Base-by-base conservation (phyloP, 2,329 filamentous ascomycete genomes). In the Colletotrichum tropicale region DNA sequence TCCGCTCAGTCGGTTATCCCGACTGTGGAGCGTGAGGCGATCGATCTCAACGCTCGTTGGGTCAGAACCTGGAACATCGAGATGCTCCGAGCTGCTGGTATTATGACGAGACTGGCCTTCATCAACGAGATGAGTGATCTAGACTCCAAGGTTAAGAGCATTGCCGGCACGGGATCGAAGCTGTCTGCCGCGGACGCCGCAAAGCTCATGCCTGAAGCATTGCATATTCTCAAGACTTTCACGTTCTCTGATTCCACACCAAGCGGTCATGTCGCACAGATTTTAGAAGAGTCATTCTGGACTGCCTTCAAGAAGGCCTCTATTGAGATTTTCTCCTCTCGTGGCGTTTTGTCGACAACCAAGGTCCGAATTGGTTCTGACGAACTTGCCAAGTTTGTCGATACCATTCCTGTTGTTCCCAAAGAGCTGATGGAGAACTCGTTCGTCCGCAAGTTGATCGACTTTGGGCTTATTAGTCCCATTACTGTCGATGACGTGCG, bases 271-370 rank as follows among this genome's bases (percentile, higher is more conserved):
- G 94, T 98, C 24, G 95, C 96, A 0, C 92, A 95, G 81, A 94
- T 95, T 76, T 95, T 99, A 69, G 96, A 98, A 81, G 95, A 98
- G 84, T 95, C 96, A 0, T 99, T 99, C 82, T 99, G 97, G 97
- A 98, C 93, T 43, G 96, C 95, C 77, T 97, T 94, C 81, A 93
- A 92, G 82, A 94, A 93, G 77, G 92, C 95, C 4, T 93, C 92
- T 0, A 95, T 98, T 73, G 96, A 98, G 81, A 91, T 98, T 8
- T 93, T 98, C 78, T 98, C 96, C 2, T 98, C 94, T 24, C 92
- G 93, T 74, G 98, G 98, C 71, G 93, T 99, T 8, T 88, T 98
- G 70, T 92, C 94, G n/a, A 98, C 94, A 43, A 92, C 94, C 15
- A 91, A 94, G 79, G 95, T 98, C 43, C 94, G 97, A 38, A 90